phyloP scores from a whole-genome alignment of 2,329 filamentous ascomycete species.

The Albophoma yamanashiensis region DNA sequence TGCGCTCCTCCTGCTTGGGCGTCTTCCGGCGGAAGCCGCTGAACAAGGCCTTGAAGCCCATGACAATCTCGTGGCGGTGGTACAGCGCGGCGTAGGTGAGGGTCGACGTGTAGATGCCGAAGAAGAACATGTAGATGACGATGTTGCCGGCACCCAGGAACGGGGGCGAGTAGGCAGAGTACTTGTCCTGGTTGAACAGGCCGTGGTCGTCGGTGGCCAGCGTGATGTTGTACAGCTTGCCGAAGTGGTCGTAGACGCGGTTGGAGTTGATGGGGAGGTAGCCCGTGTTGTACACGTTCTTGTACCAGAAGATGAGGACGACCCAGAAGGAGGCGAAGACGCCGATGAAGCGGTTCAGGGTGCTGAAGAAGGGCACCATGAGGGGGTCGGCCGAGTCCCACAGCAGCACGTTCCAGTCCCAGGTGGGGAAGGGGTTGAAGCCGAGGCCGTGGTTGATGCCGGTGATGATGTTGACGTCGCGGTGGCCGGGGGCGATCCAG shows the following conservation, averaged over 20 bases:
- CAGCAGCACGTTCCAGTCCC: slow-evolving; percentile 36
- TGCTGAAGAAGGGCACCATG: slow-evolving; percentile 45
- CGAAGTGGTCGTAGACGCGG: slow-evolving; percentile 38
- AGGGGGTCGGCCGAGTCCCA: slow-evolving; percentile 32
- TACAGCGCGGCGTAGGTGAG: slow-evolving; percentile 40
- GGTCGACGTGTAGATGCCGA: slow-evolving; percentile 41
- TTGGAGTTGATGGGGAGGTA: slow-evolving; percentile 45
- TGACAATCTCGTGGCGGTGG: slow-evolving; percentile 38
- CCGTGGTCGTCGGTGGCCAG: slow-evolving; percentile 28
- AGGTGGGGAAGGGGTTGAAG: slow-evolving; percentile 34
- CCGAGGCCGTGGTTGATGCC: slow-evolving; percentile 34
- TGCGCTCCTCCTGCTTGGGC: slow-evolving; percentile 20
- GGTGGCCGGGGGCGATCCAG: slow-evolving; percentile 41
- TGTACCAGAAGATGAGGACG: slow-evolving; percentile 46
- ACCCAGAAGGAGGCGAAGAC: slow-evolving; percentile 44
- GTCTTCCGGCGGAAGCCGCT: slow-evolving; percentile 31
- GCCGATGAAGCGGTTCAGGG: slow-evolving; percentile 51
- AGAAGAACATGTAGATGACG: slow-evolving; percentile 44
- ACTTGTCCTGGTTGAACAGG: slow-evolving; percentile 33
- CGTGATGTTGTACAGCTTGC: slow-evolving; percentile 34
- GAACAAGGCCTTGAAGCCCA: slow-evolving; percentile 36
- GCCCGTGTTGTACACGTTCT: slow-evolving; percentile 44
- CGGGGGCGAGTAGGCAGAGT: slow-evolving; percentile 39
- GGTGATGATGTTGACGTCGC: slow-evolving; percentile 29
- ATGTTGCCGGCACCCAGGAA: slow-evolving; percentile 39